Base-by-base conservation (phyloP, 2,329 filamentous ascomycete species). In the Diplodia mutila region DNA sequence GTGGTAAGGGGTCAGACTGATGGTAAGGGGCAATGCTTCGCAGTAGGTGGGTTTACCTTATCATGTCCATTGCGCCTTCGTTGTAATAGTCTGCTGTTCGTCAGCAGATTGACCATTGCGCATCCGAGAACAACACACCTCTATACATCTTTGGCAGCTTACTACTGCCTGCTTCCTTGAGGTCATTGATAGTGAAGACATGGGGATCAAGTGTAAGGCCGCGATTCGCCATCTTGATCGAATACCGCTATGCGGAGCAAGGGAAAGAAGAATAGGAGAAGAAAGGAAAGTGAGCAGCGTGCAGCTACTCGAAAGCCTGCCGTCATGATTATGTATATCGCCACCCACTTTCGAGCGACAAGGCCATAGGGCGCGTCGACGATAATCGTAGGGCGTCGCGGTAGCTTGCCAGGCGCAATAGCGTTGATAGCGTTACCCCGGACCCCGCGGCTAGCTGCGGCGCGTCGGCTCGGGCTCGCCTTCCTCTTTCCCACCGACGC, bases 21-120 rank as follows among this genome's bases (percentile, higher is more conserved):
- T 11, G 14, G 4, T 5, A 23, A 1, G 14, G 5, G 2, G n/a
- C 14, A 29, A 8, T 18, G 39, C 37, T 2, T 16, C 1, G 21
- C 5, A n/a, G 4, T 6, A 25, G 4, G 29, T 29, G 29, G 3
- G 21, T 11, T 0, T 53, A 68, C 61, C 84, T 86, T 65, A 83
- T 76, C 27, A 85, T 76, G 69, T 86, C 84, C 77, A 86, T 86
- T 5, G 85, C 84, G 6, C 85, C 85, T 69, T 84, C 85, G 72
- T 87, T 87, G 74, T 84, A 87, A 75, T 86, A 87, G 61, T 86
- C 85, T 81, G 8, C 29, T 11, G 37, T 65, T 5, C 23, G 34
- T 46, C 66, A 49, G 69, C 27, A 23, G 3, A 3, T 46, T 37
- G 59, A 29, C 4, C 6, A 16, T 37, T 46, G n/a, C 16, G 21